phyloP scores from a whole-genome alignment of 306 rosid genomes.

The Citrullus mucosospermus region DNA sequence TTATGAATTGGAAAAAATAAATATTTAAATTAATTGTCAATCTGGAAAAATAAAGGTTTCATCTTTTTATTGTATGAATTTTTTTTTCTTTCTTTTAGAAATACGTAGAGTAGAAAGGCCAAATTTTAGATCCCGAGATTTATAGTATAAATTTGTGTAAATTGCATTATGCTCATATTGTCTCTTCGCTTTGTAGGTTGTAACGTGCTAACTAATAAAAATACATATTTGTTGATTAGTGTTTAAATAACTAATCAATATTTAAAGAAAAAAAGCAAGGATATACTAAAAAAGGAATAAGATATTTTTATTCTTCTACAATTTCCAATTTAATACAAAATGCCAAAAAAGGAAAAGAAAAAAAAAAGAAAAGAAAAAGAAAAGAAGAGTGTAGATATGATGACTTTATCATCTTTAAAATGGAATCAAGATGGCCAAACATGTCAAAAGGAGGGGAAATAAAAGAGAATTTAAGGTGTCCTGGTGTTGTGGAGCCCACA shows the following conservation, averaged over 20 bases:
- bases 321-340: not conserved
- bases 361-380: not conserved
- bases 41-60: no score
- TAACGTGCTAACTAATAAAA: no score
- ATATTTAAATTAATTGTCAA: no score
- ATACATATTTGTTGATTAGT: not conserved
- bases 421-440: not conserved
- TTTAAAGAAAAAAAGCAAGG: not conserved
- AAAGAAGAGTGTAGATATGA: not conserved
- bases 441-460: not conserved
- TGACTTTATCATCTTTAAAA: not conserved
- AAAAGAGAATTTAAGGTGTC: not conserved
- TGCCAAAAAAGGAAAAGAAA: not conserved
- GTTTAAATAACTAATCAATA: not conserved
- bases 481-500: not conserved
- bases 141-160: no score
- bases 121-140: no score
- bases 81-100: no score
- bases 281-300: not conserved
- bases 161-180: no score
- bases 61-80: no score
- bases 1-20: no score
- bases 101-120: no score
- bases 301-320: not conserved
- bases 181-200: no score